These are phyloP conservation scores for Fusarium proliferatum DNA, from an alignment of 2,329 filamentous ascomycete genomes.

Conservation along the genomic window DNA sequence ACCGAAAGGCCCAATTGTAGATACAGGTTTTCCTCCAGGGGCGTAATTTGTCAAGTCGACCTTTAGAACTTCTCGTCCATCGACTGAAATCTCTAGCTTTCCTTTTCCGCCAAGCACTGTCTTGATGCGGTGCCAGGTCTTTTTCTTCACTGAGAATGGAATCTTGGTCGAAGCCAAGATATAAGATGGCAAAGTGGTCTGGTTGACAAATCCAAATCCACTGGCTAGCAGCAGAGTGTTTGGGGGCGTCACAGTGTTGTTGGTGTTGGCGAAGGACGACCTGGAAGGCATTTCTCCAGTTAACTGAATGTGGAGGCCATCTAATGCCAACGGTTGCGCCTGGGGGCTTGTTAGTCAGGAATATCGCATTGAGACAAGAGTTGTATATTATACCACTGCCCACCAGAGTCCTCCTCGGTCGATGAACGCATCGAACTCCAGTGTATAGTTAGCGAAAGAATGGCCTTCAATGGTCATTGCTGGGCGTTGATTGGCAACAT, in stretches of 20 bases:
- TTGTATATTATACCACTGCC: not conserved
- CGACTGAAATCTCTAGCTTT: not conserved
- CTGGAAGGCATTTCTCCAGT: not conserved
- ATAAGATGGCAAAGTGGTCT: conserved; percentile 8
- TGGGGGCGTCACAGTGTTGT: not conserved
- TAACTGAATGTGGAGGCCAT: conserved; percentile 1
- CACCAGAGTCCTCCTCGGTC: conserved; percentile 8
- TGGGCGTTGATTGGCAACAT: not conserved
- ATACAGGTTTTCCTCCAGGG: not conserved
- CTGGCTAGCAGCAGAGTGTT: conserved; percentile 2
- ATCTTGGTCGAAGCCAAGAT: conserved; percentile 2
- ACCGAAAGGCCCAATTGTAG: not conserved
- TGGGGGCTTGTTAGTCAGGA: not conserved
- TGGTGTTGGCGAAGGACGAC: conserved; percentile 2
- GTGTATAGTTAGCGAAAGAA: conserved; percentile 1
- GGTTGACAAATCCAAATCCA: conserved; percentile 5
- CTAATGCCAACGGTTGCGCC: not conserved
- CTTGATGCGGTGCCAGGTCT: conserved; percentile 2
- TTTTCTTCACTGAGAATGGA: conserved; percentile 1
- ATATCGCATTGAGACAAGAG: not conserved
- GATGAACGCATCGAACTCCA: conserved; percentile 8
- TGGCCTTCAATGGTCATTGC: conserved; percentile 1
- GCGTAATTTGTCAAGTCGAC: not conserved
- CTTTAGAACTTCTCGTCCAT: not conserved
- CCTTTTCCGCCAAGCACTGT: not conserved